These are phyloP conservation scores for Ilyonectria mors-panacis DNA, from an alignment of 2,329 filamentous ascomycete genomes.

Conservation along the genomic window DNA sequence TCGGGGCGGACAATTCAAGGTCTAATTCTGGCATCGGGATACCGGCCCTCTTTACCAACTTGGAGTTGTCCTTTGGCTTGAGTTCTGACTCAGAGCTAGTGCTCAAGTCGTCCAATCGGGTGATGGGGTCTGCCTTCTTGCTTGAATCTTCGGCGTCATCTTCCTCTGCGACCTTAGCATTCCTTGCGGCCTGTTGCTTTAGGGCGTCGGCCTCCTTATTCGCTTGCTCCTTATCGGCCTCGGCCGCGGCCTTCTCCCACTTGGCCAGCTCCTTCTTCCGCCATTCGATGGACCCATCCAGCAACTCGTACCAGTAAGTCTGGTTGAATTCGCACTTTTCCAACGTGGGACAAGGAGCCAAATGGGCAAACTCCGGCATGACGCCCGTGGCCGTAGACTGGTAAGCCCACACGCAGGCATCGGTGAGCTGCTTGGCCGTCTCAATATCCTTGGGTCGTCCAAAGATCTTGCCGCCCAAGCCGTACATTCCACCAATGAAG, in stretches of 20 bases:
- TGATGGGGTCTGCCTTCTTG: neutral
- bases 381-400: constrained; percentile 71
- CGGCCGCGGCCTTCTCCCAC: constrained; percentile 61
- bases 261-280: constrained; percentile 60
- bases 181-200: constrained; percentile 10
- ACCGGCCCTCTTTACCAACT: constrained; percentile 38
- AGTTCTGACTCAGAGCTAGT: constrained; percentile 18
- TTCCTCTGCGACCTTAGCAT: neutral
- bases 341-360: constrained; percentile 62
- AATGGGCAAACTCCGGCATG: constrained; percentile 71
- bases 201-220: neutral
- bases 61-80: constrained; percentile 17
- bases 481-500: constrained; percentile 80
- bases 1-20: constrained; percentile 36
- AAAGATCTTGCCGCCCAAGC: constrained; percentile 75
- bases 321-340: constrained; percentile 67
- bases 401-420: constrained; percentile 81
- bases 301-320: constrained; percentile 63
- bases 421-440: constrained; percentile 73
- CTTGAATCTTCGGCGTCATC: neutral
- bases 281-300: constrained; percentile 63
- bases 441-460: constrained; percentile 72
- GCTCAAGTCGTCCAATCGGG: constrained; percentile 19
- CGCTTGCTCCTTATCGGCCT: constrained; percentile 34
- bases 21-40: constrained; percentile 46